Conservation (phyloP, 371 early-diverging fungal species). For the Blastocladiella emersonii region DNA sequence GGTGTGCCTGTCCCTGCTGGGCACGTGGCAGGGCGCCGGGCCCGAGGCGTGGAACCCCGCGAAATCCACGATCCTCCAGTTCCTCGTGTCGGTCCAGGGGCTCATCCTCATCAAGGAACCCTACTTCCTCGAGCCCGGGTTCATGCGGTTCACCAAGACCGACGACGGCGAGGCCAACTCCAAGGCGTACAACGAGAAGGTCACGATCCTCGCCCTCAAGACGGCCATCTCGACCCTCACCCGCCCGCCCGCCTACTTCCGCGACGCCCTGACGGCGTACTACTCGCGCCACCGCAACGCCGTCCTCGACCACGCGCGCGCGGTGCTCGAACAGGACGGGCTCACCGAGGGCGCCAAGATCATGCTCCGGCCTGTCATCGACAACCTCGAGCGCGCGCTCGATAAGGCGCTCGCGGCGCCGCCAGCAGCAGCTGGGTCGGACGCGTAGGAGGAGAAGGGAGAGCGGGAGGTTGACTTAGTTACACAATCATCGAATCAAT, state of each 20-base stretch:
- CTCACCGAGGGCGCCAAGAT: not conserved
- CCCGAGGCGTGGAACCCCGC: constrained; percentile 16
- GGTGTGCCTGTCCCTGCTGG: constrained; percentile 21
- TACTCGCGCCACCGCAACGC: not conserved
- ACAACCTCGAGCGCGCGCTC: constrained; percentile 2
- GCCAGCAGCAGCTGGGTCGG: no score
- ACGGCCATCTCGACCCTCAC: not conserved
- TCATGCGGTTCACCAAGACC: constrained; percentile 12
- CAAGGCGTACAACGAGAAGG: constrained; percentile 12
- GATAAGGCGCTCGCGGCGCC: not conserved
- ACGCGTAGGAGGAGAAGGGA: no score
- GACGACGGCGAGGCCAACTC: constrained; percentile 13
- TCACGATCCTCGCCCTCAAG: constrained; percentile 11
- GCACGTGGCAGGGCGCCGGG: constrained; percentile 18
- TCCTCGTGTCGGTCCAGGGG: constrained; percentile 21
- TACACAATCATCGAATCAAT: no score
- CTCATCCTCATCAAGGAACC: constrained; percentile 20
- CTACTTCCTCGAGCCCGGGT: constrained; percentile 23
- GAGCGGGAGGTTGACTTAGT: no score
- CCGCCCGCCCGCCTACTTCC: not conserved
- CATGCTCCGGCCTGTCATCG: constrained; percentile 5
- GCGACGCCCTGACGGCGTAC: not conserved
- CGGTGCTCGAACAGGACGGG: not conserved
- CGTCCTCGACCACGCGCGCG: not conserved
- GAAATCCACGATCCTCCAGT: constrained; percentile 11